Base-by-base conservation (phyloP, 2,329 filamentous ascomycete genomes). In the Fusarium sp. region DNA sequence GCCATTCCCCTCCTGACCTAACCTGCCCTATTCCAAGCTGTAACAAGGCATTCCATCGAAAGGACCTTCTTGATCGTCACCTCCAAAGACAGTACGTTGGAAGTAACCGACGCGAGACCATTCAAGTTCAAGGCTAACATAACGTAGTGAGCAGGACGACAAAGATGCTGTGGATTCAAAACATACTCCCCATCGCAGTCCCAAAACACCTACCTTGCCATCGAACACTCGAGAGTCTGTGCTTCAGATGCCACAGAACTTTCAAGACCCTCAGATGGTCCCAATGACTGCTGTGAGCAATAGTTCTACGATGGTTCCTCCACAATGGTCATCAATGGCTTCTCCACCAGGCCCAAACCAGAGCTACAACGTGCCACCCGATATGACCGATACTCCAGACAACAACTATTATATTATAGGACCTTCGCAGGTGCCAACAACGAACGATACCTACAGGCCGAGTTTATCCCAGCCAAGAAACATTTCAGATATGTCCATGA, bases 1-100 rank as follows among this genome's bases (percentile, higher is more conserved):
- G 87, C 70, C 88, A 90, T 75, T 81, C 85, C 58, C 84, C 82
- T 52, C 86, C 88, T 26, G 81, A 82, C 43, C 83, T 84, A 69
- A 78, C 78, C 38, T 91, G 88, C 65, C 80, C 77, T 4, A 81
- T 84, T 58, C 81, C 83, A 17, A 84, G 85, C 39, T 91, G 88
- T 74, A 86, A 85, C 39, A 85, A 84, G 64, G 80, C 82, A 15
- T 90, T 91, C 66, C 84, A 89, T 68, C 84, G 88, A 55, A 82
- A 84, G 45, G 88, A 91, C 74, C 78, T 91, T 13, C 80, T 90
- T 18, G 81, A 85, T n/a, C 85, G 88, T 38, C 88, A 91, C 71
- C 69, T 78, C n/a, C 78, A 79, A 56, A 77, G 75, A 71, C 79
- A 81, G 79, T 81, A 76, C 69, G 79, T 72, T 53, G 40, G 40